These are phyloP conservation scores for Nemophila menziesii DNA, from an alignment of 257 asterid genomes.

Conservation along the genomic window DNA sequence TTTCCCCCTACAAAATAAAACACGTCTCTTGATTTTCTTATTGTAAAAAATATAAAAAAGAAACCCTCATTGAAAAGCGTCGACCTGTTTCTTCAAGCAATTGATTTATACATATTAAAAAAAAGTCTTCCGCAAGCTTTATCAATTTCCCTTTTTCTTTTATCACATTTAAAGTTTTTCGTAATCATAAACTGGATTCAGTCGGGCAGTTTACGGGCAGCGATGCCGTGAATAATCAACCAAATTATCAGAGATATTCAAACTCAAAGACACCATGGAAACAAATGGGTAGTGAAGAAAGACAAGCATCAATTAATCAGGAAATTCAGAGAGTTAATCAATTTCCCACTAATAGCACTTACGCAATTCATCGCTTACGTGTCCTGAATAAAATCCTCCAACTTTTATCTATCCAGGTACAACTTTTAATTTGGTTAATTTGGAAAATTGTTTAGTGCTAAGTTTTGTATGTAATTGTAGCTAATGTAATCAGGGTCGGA, in stretches of 20 bases:
- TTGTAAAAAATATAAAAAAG: too few relatives aligned
- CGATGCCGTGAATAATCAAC: conserved; percentile 16
- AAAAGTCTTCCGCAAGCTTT: too few relatives aligned
- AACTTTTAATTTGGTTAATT: neutral
- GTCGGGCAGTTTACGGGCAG: conserved; percentile 5
- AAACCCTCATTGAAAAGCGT: too few relatives aligned
- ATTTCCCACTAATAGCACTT: conserved; percentile 54
- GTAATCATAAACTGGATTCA: conserved; percentile 11
- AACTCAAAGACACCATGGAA: conserved; percentile 10
- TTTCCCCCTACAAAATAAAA: too few relatives aligned
- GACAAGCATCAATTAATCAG: conserved; percentile 38
- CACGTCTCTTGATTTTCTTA: too few relatives aligned
- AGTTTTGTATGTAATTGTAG: neutral
- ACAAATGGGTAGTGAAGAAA: conserved; percentile 31
- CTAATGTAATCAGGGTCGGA: neutral
- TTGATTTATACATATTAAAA: too few relatives aligned
- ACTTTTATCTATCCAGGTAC: conserved; percentile 54
- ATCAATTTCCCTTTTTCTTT: too few relatives aligned
- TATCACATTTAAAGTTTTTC: neutral
- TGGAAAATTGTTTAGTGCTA: neutral
- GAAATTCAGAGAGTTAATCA: conserved; percentile 39
- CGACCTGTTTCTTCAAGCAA: too few relatives aligned
- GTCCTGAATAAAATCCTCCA: conserved; percentile 55
- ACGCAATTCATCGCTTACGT: conserved; percentile 62
- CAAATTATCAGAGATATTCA: conserved; percentile 12